Evolutionary conservation across 148 eudicot species (phyloP).

Genomic region (Rhododendron williamsianum): DNA sequence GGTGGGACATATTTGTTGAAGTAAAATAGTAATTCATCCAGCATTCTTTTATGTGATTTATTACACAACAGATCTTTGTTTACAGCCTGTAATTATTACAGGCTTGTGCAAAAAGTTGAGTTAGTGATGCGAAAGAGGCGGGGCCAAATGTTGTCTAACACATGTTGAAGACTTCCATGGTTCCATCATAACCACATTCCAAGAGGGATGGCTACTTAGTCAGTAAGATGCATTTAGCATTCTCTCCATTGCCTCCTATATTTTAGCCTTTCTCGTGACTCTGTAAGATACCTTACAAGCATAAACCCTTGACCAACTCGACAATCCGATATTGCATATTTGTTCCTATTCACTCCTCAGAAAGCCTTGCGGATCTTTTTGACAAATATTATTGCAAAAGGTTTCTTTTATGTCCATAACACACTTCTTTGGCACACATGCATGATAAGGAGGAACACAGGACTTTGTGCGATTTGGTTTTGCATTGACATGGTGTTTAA

Average conservation of each 20-base stretch:
- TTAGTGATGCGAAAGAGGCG: not conserved
- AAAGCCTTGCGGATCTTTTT: not conserved
- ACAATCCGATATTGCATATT: not conserved
- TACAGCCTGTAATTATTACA: not conserved
- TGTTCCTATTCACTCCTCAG: not conserved
- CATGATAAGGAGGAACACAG: not conserved
- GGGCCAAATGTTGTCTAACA: not conserved
- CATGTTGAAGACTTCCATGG: not conserved
- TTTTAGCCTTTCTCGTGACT: not conserved
- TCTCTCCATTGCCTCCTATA: not conserved
- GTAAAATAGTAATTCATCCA: not conserved
- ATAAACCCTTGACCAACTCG: not conserved
- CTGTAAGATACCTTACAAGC: no score
- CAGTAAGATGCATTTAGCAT: not conserved
- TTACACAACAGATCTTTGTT: not conserved
- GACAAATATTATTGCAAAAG: not conserved
- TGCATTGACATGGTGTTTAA: not conserved
- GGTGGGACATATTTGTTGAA: not conserved
- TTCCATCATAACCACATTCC: not conserved
- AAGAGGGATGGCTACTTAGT: not conserved
- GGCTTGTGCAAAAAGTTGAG: slow-evolving; percentile 5
- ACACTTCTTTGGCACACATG: not conserved
- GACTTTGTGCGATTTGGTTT: not conserved
- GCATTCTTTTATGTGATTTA: not conserved
- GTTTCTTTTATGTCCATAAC: not conserved